phyloP scores from a whole-genome alignment of 1,284 basidiomycete genomes.

The Neonothopanus nambi region DNA sequence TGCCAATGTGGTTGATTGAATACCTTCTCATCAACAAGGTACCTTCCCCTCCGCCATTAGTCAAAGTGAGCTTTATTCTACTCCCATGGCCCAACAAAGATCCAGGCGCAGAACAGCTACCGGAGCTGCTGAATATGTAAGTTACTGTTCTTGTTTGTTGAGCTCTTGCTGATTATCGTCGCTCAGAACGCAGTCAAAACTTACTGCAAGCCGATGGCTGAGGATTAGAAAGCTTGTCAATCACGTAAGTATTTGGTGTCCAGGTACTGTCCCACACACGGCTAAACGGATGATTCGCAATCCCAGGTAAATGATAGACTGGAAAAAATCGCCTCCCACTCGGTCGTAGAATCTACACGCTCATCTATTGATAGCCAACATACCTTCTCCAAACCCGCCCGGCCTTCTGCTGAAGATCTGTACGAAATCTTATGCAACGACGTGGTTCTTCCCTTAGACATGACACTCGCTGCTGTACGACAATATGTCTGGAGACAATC shows the following conservation, averaged over 20 bases:
- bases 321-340: conserved; percentile 48
- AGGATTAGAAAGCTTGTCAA: conserved; percentile 81
- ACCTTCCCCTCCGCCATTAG: conserved; percentile 42
- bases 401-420: conserved; percentile 61
- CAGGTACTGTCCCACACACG: neutral
- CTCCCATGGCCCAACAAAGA: conserved; percentile 71
- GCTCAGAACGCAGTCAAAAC: conserved; percentile 71
- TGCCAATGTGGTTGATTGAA: conserved; percentile 90
- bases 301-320: conserved; percentile 84
- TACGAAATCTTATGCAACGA: conserved; percentile 92
- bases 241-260: conserved; percentile 60
- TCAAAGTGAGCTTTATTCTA: conserved; percentile 88
- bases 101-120: conserved; percentile 57
- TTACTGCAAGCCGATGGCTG: conserved; percentile 86
- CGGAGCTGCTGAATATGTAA: conserved; percentile 76
- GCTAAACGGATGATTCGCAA: neutral
- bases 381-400: conserved; percentile 20
- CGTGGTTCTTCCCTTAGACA: conserved; percentile 73
- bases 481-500: conserved; percentile 85
- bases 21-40: conserved; percentile 77
- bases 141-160: conserved; percentile 26
- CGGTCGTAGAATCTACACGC: conserved; percentile 41
- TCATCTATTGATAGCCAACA: conserved; percentile 42
- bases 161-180: conserved; percentile 14
- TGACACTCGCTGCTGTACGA: conserved; percentile 87